Evolutionary conservation across 2,329 filamentous ascomycete species (phyloP), one percentile per base, ranked within the genome.

Genomic region (Penicillium sp.): DNA sequence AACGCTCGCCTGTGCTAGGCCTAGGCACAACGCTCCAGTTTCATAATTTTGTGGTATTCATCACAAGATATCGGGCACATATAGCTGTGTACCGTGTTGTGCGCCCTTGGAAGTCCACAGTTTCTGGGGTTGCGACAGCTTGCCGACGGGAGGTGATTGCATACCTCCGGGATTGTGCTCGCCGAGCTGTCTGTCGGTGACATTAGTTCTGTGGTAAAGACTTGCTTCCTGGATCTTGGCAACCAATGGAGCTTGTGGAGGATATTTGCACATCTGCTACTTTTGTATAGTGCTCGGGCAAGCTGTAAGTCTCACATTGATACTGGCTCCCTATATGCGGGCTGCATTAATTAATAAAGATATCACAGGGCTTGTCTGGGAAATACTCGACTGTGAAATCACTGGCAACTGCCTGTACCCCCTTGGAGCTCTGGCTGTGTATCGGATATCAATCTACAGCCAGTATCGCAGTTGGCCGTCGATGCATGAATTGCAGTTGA

Each of bases 261-360:
- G 38, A 18, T 18, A 40, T 37, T 45, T 52, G 13, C n/a, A 43
- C 10, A 18, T 8, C 24, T n/a, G 7, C 22, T 35, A 29, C 32
- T 46, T 26, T 32, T 52, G 32, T 37, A 45, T 31, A 20, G 22
- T 10, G 3, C 29, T 26, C 37, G 7, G 37, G 29, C 45, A 50
- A 54, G 45, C 51, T 50, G 51, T 42, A 50, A 40, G 51, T 35
- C 32, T 26, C 16, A 18, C 35, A n/a, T 40, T 48, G 43, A 47
- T 14, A 18, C 35, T 34, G 5, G 14, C 24, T n/a, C 22, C 14
- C 38, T 32, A 13, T 22, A 22, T 18, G 22, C 26, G 18, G 16
- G 16, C 8, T 49, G 22, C 37, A 26, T 35, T 18, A 22, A 22
- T 54, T 54, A 42, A 54, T 24, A 26, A 20, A 22, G 42, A 35